Percentiles rank a stretch among this genome's conserved stretches.
Evolutionary conservation across 306 rosid genomes (phyloP).

Genomic region (Parietaria judaica): DNA sequence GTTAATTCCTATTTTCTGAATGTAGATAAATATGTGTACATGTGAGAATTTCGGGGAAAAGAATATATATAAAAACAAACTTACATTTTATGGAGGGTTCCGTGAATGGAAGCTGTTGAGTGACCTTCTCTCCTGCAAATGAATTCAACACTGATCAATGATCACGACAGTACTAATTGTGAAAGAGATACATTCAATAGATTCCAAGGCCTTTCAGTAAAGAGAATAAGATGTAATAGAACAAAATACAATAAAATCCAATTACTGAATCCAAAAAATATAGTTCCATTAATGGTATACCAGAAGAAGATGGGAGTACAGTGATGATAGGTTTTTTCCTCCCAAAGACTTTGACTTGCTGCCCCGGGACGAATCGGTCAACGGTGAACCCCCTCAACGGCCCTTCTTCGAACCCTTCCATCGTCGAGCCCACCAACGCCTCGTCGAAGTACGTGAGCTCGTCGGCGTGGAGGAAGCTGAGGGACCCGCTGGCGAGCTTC

Average conservation of each 20-base stretch:
- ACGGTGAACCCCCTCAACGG: constrained; percentile 72
- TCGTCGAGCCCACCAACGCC: constrained; percentile 62
- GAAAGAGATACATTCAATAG: not conserved
- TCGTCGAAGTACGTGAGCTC: constrained; percentile 81
- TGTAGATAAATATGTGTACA: not conserved
- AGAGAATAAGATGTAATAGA: not conserved
- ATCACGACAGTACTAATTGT: not conserved
- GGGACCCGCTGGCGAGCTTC: constrained; percentile 36
- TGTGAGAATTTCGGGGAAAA: not conserved
- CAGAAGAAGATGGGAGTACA: not conserved
- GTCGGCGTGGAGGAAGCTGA: constrained; percentile 67
- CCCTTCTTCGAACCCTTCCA: constrained; percentile 87
- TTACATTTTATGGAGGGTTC: constrained; percentile 56
- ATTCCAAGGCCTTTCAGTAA: not conserved
- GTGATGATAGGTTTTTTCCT: constrained; percentile 62
- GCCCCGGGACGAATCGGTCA: constrained; percentile 80
- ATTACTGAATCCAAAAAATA: not conserved
- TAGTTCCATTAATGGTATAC: no score
- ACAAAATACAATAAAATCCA: not conserved
- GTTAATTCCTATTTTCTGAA: no score
- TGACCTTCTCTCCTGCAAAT: constrained; percentile 28
- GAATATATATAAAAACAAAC: constrained; percentile 12
- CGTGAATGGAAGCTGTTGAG: constrained; percentile 30
- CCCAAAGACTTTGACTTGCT: constrained; percentile 85
- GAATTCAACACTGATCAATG: not conserved